Evolutionary conservation across 2,329 filamentous ascomycete genomes (phyloP).

Genomic region (Aureobasidium pullulans): DNA sequence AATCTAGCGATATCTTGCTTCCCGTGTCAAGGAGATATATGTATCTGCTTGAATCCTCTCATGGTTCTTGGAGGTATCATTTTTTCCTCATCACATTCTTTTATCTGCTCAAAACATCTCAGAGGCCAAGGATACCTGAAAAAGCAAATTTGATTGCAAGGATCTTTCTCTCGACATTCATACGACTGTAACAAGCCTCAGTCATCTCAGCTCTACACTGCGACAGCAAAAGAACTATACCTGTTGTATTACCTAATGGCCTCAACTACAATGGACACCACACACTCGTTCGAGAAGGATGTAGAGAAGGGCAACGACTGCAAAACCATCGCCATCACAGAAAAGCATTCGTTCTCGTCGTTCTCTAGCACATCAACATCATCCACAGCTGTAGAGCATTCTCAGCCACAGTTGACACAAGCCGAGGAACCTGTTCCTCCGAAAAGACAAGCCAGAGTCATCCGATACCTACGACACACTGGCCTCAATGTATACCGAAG

Average conservation of each 20-base stretch:
- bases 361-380: background rate
- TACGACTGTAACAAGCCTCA: too few relatives aligned
- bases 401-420: background rate
- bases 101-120: background rate
- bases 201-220: background rate
- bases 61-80: background rate
- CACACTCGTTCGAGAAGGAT: background rate
- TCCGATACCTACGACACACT: conserved; percentile 22
- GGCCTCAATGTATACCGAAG: conserved; percentile 25
- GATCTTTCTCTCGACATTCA: background rate
- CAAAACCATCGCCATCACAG: background rate
- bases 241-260: background rate
- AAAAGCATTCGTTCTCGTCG: background rate
- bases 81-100: conserved; percentile 1
- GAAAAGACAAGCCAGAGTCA: conserved; percentile 10
- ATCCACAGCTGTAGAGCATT: background rate
- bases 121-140: background rate
- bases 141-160: background rate
- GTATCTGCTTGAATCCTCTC: background rate
- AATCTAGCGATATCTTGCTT: background rate
- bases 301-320: background rate
- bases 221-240: too few relatives aligned
- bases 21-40: background rate
- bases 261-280: background rate
- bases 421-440: background rate